Evolutionary conservation across 371 early-diverging fungal genomes (phyloP), one percentile per base, ranked within the genome.

Genomic region (Syncephalastrum sp.): DNA sequence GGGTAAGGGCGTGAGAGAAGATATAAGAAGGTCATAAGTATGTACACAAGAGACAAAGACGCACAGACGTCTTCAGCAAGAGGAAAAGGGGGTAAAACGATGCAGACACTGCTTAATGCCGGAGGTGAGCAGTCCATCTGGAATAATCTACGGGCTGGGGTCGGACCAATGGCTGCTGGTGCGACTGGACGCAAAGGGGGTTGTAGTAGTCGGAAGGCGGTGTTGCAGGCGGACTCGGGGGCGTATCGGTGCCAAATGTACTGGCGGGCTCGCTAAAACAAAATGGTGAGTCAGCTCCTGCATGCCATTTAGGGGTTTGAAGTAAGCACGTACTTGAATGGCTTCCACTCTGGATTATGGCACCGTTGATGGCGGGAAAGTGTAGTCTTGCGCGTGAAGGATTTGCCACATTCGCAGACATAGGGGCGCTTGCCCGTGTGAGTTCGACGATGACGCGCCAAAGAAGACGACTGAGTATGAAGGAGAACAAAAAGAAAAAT

Each of bases 371-470:
- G 89, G 51, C 83, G 77, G 19, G 83, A 83, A 17, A 89, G 57
- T 10, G 84, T 87, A 12, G 85, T 83, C 74, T 86, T 86, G 47
- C 88, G 81, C 51, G 82, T 82, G 60, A 83, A 85, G 21, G 82
- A 75, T 67, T 80, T 81, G 51, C 77, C 81, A 65, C 85, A 85
- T 25, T 56, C 47, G 49, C 77, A 77, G 16, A 57, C 64, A 60
- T 77, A 77, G 4, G 77, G 77, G 6, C 77, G 54, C 27, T 69
- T 71, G 3, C 74, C 77, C 6, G 77, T 74, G 57, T 77, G 77
- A 16, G 77, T 77, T 56, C 77, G 65, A 52, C 77, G 61, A 59
- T 77, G 77, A 15, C 77, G 64, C 33, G 77, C 77, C 7, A 77
- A 47, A 8, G 74, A 74, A 48, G 77, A 77, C 19, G 77, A 77